A percentile compares a stretch with the other conserved stretches of the same genome.
Conservation (phyloP, 805 yeast genomes). For the Nematodospora valgi region DNA sequence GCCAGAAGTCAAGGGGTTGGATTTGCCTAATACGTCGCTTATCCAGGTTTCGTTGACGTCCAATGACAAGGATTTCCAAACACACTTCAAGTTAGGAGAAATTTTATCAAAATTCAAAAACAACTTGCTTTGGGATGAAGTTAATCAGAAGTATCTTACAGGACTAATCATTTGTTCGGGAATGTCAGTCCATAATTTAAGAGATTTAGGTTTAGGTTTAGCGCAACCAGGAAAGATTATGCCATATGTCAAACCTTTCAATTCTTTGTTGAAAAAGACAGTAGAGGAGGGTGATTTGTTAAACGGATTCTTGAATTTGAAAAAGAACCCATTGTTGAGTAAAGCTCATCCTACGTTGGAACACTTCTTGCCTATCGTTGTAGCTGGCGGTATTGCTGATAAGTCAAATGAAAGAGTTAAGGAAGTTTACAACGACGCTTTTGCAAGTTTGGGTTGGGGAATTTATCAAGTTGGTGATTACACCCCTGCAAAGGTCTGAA, state of each 20-base stretch:
- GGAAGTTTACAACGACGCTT: constrained; percentile 44
- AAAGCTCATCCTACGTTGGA: constrained; percentile 75
- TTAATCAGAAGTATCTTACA: constrained; percentile 19
- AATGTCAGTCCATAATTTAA: constrained; percentile 74
- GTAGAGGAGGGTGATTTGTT: constrained; percentile 33
- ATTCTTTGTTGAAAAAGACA: constrained; percentile 39
- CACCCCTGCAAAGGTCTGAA: constrained; percentile 1
- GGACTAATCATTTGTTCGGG: constrained; percentile 64
- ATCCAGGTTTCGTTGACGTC: constrained; percentile 50
- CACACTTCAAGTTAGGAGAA: constrained; percentile 54
- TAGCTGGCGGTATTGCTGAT: constrained; percentile 54
- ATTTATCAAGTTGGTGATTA: constrained; percentile 47
- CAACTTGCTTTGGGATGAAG: constrained; percentile 30
- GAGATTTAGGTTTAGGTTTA: constrained; percentile 42
- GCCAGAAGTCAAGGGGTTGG: constrained; percentile 23
- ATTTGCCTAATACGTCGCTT: constrained; percentile 43
- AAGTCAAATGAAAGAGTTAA: constrained; percentile 33
- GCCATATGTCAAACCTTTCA: constrained; percentile 55
- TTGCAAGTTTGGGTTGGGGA: constrained; percentile 66
- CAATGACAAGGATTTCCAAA: constrained; percentile 34
- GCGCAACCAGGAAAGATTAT: constrained; percentile 17
- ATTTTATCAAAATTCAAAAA: constrained; percentile 49
- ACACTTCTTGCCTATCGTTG: constrained; percentile 67
- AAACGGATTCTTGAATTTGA: constrained; percentile 33
- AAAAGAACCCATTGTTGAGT: constrained; percentile 31